phyloP scores from a whole-genome alignment of 306 rosid species.

The Oxytropis ochrocephala region DNA sequence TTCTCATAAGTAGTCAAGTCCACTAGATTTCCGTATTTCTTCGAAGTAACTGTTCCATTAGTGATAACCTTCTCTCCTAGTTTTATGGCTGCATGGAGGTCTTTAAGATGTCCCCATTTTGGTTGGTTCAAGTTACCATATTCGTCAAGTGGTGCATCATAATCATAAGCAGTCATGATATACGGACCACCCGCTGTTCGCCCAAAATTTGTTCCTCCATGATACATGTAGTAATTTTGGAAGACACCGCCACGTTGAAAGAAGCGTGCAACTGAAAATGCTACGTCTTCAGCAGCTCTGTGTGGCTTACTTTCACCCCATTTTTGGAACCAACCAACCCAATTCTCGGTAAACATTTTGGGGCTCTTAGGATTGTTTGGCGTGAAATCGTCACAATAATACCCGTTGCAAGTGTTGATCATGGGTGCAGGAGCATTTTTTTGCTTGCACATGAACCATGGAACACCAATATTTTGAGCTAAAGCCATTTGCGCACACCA shows the following conservation, averaged over 20 bases:
- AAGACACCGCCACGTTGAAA: not conserved
- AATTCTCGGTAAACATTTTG: not conserved
- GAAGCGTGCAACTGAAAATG: not conserved
- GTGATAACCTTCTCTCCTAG: not conserved
- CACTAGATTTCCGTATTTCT: not conserved
- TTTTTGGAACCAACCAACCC: not conserved
- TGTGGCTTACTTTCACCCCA: not conserved
- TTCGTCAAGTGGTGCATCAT: not conserved
- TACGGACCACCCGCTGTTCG: not conserved
- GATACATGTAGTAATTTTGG: not conserved
- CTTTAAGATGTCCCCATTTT: not conserved
- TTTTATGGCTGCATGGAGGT: not conserved
- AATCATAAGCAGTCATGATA: not conserved
- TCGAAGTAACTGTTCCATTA: not conserved
- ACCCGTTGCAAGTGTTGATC: not conserved
- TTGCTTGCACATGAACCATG: not conserved
- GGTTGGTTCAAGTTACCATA: not conserved
- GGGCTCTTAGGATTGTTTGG: not conserved
- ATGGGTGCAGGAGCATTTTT: not conserved
- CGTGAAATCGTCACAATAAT: not conserved
- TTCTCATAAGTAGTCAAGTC: not conserved
- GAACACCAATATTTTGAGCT: not conserved
- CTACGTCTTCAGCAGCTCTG: not conserved
- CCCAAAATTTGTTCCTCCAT: not conserved
- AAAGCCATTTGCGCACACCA: not conserved